These are phyloP conservation scores for Dichomitus squalens DNA, from an alignment of 1,284 basidiomycete species.

Conservation along the genomic window DNA sequence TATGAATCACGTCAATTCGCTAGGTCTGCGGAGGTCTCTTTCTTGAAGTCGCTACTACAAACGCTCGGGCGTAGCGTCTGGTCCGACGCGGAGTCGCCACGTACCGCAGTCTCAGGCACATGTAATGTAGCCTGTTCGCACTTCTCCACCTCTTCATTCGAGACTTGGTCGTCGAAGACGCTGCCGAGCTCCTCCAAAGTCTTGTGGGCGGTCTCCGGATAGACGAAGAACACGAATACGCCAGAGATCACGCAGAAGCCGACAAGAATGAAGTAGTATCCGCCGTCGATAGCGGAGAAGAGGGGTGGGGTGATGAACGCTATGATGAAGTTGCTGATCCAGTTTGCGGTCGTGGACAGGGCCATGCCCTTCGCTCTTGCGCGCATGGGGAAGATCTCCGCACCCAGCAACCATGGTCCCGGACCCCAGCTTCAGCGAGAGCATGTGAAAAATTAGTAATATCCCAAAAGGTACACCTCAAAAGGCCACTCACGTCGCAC, in stretches of 20 bases:
- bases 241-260: slow-evolving; percentile 46
- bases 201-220: slow-evolving; percentile 45
- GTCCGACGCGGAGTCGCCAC: neutral
- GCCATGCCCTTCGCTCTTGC: slow-evolving; percentile 71
- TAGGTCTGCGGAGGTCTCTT: neutral
- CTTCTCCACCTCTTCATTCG: slow-evolving; percentile 4
- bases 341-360: slow-evolving; percentile 62
- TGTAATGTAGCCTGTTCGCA: neutral
- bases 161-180: slow-evolving; percentile 45
- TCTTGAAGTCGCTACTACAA: neutral
- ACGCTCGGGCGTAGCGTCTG: slow-evolving; percentile 2
- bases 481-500: slow-evolving; percentile 40
- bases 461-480: too few species aligned
- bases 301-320: slow-evolving; percentile 56
- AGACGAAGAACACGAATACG: slow-evolving; percentile 49
- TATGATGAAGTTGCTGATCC: slow-evolving; percentile 56
- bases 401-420: slow-evolving; percentile 59
- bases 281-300: slow-evolving; percentile 44
- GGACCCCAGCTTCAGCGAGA: slow-evolving; percentile 54
- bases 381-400: slow-evolving; percentile 69
- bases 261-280: slow-evolving; percentile 53
- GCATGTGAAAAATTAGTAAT: neutral
- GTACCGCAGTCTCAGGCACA: neutral
- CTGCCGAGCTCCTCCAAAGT: slow-evolving; percentile 53
- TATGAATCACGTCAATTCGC: too few species aligned